Percentiles rank a stretch among this genome's conserved stretches.
Conservation (phyloP, 148 eudicot genomes). For the Cornus controversa region DNA sequence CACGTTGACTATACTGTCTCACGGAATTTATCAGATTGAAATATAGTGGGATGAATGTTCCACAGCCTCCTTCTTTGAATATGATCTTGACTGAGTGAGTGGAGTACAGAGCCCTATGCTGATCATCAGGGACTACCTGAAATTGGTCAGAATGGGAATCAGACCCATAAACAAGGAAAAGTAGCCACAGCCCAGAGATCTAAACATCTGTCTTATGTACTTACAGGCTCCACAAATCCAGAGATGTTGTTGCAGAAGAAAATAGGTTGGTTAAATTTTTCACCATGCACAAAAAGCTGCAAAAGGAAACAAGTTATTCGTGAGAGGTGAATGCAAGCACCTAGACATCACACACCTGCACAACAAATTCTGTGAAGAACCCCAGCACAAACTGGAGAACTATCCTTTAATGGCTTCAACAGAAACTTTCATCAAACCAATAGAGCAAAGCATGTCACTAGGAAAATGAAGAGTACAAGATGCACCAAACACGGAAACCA, state of each 20-base stretch:
- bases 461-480: not conserved
- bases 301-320: constrained; percentile 4
- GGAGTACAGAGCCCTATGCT: constrained; percentile 81
- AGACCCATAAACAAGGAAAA: not conserved
- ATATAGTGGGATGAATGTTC: constrained; percentile 86
- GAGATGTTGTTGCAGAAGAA: constrained; percentile 88
- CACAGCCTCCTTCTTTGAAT: constrained; percentile 98
- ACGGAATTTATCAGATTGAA: constrained; percentile 74
- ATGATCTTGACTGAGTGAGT: constrained; percentile 88
- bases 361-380: not conserved
- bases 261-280: constrained; percentile 92
- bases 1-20: constrained; percentile 63
- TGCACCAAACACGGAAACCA: not conserved
- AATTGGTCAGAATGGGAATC: not conserved
- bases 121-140: constrained; percentile 83
- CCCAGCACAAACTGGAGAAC: not conserved
- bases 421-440: not conserved
- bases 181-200: not conserved
- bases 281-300: constrained; percentile 75
- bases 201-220: constrained; percentile 13
- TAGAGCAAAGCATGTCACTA: not conserved
- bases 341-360: not conserved
- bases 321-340: constrained; percentile 1
- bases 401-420: not conserved
- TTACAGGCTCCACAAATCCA: constrained; percentile 89